These are phyloP conservation scores for Trifolium dubium DNA, from an alignment of 306 rosid species.

Conservation along the genomic window DNA sequence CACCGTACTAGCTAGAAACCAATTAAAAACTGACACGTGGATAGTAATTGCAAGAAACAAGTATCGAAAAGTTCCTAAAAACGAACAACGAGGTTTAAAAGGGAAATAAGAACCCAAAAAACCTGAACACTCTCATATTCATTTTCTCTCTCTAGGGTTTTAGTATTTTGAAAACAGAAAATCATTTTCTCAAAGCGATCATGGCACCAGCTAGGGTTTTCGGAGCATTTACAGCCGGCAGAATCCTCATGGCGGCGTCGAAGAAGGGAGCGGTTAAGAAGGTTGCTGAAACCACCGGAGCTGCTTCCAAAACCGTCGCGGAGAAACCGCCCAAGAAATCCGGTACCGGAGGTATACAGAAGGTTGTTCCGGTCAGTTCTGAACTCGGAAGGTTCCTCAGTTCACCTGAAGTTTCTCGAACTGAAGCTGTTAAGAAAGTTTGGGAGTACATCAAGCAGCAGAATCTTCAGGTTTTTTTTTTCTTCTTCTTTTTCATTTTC, in stretches of 20 bases:
- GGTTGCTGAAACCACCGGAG: slow-evolving; percentile 10
- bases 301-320: neutral
- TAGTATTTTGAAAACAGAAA: neutral
- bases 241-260: slow-evolving; percentile 49
- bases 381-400: slow-evolving; percentile 55
- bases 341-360: slow-evolving; percentile 41
- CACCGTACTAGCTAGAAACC: neutral
- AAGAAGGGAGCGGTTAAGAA: slow-evolving; percentile 37
- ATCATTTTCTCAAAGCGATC: slow-evolving; percentile 16
- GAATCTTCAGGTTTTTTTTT: slow-evolving; percentile 58
- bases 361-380: slow-evolving; percentile 55
- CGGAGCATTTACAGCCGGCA: slow-evolving; percentile 46
- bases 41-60: neutral
- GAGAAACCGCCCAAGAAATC: slow-evolving; percentile 17
- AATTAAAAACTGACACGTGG: slow-evolving; percentile 33
- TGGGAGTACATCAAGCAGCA: slow-evolving; percentile 57
- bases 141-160: slow-evolving; percentile 46
- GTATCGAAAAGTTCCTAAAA: slow-evolving; percentile 7
- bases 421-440: slow-evolving; percentile 52
- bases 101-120: neutral
- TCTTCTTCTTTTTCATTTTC: too few relatives aligned
- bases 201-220: slow-evolving; percentile 53
- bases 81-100: neutral
- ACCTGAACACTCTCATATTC: neutral
- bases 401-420: slow-evolving; percentile 46